Evolutionary conservation across 352 stramenopile genomes (phyloP), one percentile per base, ranked within the genome.

Genomic region (Globisporangium nunn): DNA sequence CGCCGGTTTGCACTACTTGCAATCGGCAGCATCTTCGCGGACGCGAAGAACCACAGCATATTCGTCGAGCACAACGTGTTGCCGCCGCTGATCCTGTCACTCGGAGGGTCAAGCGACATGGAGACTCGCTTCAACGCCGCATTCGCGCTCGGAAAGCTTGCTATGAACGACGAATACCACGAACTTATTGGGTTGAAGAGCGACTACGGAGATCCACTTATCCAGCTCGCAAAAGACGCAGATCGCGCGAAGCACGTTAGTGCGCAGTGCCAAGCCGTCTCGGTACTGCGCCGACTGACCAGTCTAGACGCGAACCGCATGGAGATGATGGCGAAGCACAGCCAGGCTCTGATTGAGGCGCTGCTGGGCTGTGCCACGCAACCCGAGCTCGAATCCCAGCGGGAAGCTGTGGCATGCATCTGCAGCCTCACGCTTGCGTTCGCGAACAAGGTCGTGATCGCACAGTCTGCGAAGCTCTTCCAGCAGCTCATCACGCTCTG

Each of bases 121-220:
- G 95, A 99, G 64, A 96, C 84, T 41, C 85, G 91, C 17, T 97
- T 98, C 60, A 93, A 98, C 61, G 87, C 92, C 0, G 87, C 88
- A 31, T 98, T 97, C 63, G 81, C 90, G 8, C 75, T 98, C 14
- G 95, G 91, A 29, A 98, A 98, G 64, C 80, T 99, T 23, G 81
- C 93, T 6, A 88, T 87, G 62, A 87, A 93, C 59, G 73, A 72
- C 17, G 65, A 58, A 12, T 84, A 90, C 30, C 74, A 93, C 43
- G 75, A 84, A 43, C 70, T 77, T 3, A 81, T 95, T 37, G 76
- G 72, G 4, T 46, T 79, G 17, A 56, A 72, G 8, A 87, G 79
- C 43, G 63, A 87, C 39, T 77, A 66, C 51, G 73, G 76, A 5
- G 64, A 59, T 7, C 68, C 72, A 10, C 51, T 88, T 0, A 85